phyloP scores from a whole-genome alignment of 2,329 filamentous ascomycete species.

The Sarocladium strictum region DNA sequence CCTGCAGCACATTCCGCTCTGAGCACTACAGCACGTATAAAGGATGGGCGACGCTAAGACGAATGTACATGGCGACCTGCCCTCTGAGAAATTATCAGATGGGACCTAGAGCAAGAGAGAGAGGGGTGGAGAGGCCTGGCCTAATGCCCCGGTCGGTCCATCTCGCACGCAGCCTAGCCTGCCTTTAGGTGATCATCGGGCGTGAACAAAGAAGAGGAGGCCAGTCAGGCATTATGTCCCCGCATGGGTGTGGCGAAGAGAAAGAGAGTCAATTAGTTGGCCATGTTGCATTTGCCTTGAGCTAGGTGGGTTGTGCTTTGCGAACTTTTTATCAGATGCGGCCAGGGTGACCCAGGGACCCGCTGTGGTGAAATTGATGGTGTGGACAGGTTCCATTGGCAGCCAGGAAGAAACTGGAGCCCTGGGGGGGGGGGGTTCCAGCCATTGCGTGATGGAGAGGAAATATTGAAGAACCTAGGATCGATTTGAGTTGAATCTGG shows the following conservation, averaged over 20 bases:
- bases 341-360: background rate
- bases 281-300: background rate
- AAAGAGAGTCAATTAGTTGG: background rate
- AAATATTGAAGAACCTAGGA: too few relatives aligned
- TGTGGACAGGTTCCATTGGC: background rate
- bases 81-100: constrained; percentile 9
- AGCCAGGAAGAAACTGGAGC: background rate
- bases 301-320: background rate
- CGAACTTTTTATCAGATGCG: constrained; percentile 8
- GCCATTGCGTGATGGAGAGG: too few relatives aligned
- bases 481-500: too few relatives aligned
- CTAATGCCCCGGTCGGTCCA: too few relatives aligned
- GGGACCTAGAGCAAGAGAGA: background rate
- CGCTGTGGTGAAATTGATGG: constrained; percentile 3
- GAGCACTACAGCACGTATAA: too few relatives aligned
- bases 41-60: too few relatives aligned
- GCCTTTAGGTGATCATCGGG: background rate
- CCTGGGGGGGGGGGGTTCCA: background rate
- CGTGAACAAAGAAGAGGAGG: background rate
- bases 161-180: too few relatives aligned
- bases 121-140: too few relatives aligned
- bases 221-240: background rate
- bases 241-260: constrained; percentile 2
- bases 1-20: constrained; percentile 3
- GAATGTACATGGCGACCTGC: too few relatives aligned